Evolutionary conservation across 2,329 filamentous ascomycete species (phyloP), one percentile per base, ranked within the genome.

Genomic region (Fusarium mexicanum): DNA sequence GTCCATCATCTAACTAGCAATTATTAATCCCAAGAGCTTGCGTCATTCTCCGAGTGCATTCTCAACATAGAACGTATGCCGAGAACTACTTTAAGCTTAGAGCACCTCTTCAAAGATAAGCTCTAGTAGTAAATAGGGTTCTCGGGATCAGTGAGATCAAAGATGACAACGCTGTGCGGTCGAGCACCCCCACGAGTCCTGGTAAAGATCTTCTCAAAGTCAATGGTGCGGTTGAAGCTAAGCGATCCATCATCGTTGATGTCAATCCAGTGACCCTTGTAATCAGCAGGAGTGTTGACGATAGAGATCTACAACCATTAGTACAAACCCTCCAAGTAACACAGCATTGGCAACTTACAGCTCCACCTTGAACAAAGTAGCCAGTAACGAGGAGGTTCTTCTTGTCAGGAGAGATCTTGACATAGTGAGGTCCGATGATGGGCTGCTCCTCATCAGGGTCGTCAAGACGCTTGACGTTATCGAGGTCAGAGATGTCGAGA

Each of bases 331-430:
- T 12, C 13, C 17, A 3, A 3, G 4, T 1, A 31, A 14, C 11
- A 16, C 5, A 18, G 6, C 0, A 22, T n/a, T 7, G 18, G 24
- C 1, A 12, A 55, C 78, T 75, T 77, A 82, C 81, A 69, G 89
- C 87, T 33, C 89, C 89, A 16, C 86, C 88, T 81, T 91, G 89
- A 6, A 92, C 88, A 76, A 91, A 91, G 83, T 91, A 91, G 60
- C 90, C 90, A n/a, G 88, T 90, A 20, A 91, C 89, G 5, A 91
- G 84, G 22, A 91, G 80, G 78, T 91, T 88, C 84, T 90, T 90
- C 84, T 91, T 89, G 72, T 91, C 90, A 0, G 90, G 89, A 9
- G 88, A 87, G 67, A 91, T 84, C 83, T 91, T 91, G 82, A 91
- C 83, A 75, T 91, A 91, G 82, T 91, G 90, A 1, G 89, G 89